These are phyloP conservation scores for Tricholoma terreum DNA, from an alignment of 768 basidiomycete genomes.

Conservation along the genomic window DNA sequence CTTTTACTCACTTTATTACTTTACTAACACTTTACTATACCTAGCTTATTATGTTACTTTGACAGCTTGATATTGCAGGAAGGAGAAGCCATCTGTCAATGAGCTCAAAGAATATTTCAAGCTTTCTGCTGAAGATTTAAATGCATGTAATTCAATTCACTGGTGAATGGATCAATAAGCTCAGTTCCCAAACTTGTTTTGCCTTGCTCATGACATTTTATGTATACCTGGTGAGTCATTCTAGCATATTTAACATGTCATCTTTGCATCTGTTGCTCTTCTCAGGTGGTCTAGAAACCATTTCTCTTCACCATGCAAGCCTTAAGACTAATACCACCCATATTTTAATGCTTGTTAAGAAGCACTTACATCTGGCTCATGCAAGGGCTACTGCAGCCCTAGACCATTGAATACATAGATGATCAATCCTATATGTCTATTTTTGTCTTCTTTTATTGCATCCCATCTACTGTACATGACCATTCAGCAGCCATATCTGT, in stretches of 20 bases:
- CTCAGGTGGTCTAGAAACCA: background rate
- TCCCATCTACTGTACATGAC: too few species aligned
- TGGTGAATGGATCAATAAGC: constrained; percentile 24
- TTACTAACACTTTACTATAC: too few species aligned
- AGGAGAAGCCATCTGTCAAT: constrained; percentile 5
- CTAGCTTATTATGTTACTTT: too few species aligned
- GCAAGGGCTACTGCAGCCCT: constrained; percentile 2
- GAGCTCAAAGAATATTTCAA: constrained; percentile 26
- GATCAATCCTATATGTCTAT: too few species aligned
- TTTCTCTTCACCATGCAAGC: background rate
- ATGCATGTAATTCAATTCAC: constrained; percentile 23
- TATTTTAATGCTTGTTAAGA: too few species aligned
- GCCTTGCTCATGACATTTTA: background rate
- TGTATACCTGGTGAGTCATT: background rate
- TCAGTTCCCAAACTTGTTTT: background rate
- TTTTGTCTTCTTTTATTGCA: background rate
- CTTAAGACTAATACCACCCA: background rate
- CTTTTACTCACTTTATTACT: too few species aligned
- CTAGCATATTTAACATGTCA: background rate
- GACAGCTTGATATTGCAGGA: background rate
- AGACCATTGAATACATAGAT: background rate
- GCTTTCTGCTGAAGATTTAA: constrained; percentile 22
- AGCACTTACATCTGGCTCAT: constrained; percentile 2
- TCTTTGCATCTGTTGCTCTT: background rate
- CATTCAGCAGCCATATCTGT: background rate